Evolutionary conservation across 2,329 filamentous ascomycete genomes (phyloP).

Genomic region (Calonectria ilicicola): DNA sequence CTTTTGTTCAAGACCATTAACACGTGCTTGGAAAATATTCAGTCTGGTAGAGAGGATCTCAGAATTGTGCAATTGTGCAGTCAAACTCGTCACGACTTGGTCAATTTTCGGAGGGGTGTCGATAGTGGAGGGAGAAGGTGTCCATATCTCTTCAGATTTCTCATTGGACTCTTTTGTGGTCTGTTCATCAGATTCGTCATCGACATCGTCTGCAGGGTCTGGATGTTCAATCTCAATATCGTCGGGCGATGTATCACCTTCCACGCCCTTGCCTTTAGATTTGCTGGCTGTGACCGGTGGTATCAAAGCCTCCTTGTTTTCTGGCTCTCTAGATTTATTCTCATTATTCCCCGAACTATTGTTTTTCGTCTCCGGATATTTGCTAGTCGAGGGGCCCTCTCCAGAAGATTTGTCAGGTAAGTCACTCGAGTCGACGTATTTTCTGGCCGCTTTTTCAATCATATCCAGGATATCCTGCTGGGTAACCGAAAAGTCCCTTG

Average conservation of each 20-base stretch:
- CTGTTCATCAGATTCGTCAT: slow-evolving; percentile 42
- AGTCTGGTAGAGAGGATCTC: slow-evolving; percentile 50
- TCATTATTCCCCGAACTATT: slow-evolving; percentile 2
- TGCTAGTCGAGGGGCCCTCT: slow-evolving; percentile 15
- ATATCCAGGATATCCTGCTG: slow-evolving; percentile 62
- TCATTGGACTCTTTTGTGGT: slow-evolving; percentile 27
- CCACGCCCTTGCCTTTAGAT: slow-evolving; percentile 27
- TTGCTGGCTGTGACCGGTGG: background rate
- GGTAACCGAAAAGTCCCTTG: slow-evolving; percentile 45
- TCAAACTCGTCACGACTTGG: slow-evolving; percentile 32
- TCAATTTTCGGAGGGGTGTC: slow-evolving; percentile 8
- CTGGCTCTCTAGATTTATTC: background rate
- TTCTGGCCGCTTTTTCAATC: slow-evolving; percentile 63
- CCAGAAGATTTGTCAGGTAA: slow-evolving; percentile 28
- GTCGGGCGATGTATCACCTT: slow-evolving; percentile 53
- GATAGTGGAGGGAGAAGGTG: background rate
- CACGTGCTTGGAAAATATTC: slow-evolving; percentile 45
- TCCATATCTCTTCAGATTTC: background rate
- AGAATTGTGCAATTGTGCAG: slow-evolving; percentile 48
- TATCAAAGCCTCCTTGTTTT: background rate
- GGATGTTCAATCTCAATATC: slow-evolving; percentile 63
- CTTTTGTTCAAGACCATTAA: slow-evolving; percentile 44
- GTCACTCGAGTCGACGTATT: slow-evolving; percentile 59
- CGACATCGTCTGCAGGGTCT: slow-evolving; percentile 41
- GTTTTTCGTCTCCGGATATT: slow-evolving; percentile 15